Base-by-base conservation (phyloP, 805 yeast genomes). In the Metschnikowia continentalis region DNA sequence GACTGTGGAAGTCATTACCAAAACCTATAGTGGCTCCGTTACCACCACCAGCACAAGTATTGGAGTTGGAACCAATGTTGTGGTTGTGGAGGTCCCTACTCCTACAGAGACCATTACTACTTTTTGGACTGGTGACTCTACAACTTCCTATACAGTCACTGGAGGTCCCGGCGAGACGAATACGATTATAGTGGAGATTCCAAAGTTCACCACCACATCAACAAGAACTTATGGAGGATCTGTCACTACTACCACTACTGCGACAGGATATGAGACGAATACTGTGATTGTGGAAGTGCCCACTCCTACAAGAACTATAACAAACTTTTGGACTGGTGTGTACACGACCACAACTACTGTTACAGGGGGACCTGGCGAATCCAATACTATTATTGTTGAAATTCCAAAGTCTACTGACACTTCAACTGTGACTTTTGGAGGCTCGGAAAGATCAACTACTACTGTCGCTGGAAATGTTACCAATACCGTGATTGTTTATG, bases 251-350 rank as follows among this genome's bases (percentile, higher is more conserved):
- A 51, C 55, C 14, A 46, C 42, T 35, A 50, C 56, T 7, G 26
- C 17, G 14, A 36, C 39, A 20, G 22, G 32, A 26, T 22, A 37
- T 14, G 40, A 20, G 7, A 35, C 26, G 3, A 32, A 36, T 17
- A 23, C n/a, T n/a, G 42, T 51, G 15, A 41, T 53, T 14, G 53
- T 61, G 20, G 58, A 59, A 39, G 61, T 52, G 13, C 55, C 61
- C 14, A 49, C 52, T 10, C 41, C 52, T 33, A n/a, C 42, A 22
- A 11, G 22, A 23, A 23, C 30, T 3, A 23, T 23, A 23, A 23
- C 30, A 23, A 8, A 1, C 10, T 23, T 23, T 23, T 23, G 30
- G 30, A 23, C 30, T 7, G 30, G 30, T 1, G 10, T 2, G 3
- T 50, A 45, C 22, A 39, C 47, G n/a, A 22, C 22, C 2, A 43